Evolutionary conservation across 768 basidiomycete species (phyloP).

Genomic region (Suillus bovinus): DNA sequence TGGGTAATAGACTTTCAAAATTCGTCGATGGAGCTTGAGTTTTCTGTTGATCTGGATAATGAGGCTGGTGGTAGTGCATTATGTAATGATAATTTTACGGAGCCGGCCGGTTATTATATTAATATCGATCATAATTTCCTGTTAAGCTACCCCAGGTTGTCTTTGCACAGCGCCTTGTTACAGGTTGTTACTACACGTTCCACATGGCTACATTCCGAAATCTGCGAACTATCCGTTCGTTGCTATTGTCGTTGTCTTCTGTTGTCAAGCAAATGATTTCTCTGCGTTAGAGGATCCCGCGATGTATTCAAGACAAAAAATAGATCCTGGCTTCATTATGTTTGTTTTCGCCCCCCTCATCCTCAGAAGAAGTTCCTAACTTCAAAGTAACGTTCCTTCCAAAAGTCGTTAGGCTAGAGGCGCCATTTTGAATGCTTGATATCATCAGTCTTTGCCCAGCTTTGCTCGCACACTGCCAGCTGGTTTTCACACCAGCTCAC

Average conservation of each 20-base stretch:
- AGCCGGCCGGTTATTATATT: background rate
- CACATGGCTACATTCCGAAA: background rate
- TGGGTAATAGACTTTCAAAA: too few relatives aligned
- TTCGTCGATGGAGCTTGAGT: too few relatives aligned
- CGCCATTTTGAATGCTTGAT: slow-evolving; percentile 5
- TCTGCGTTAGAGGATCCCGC: background rate
- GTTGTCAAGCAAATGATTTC: slow-evolving; percentile 14
- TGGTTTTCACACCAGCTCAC: slow-evolving; percentile 12
- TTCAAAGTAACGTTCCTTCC: background rate
- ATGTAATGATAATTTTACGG: too few relatives aligned
- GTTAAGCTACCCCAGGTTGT: too few relatives aligned
- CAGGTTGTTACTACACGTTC: background rate
- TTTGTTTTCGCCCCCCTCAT: background rate
- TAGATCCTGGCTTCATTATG: background rate
- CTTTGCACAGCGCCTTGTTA: slow-evolving; percentile 1
- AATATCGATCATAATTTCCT: slow-evolving; percentile 1
- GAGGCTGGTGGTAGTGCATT: too few relatives aligned
- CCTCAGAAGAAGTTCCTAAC: slow-evolving; percentile 2
- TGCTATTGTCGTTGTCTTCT: slow-evolving; percentile 2
- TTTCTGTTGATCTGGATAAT: too few relatives aligned
- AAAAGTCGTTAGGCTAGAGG: background rate
- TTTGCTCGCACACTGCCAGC: slow-evolving; percentile 11
- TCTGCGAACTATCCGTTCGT: background rate
- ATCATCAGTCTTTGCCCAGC: slow-evolving; percentile 14
- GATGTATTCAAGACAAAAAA: background rate